Conservation (phyloP, 2,329 filamentous ascomycete species). For the Stemphylium beticola region DNA sequence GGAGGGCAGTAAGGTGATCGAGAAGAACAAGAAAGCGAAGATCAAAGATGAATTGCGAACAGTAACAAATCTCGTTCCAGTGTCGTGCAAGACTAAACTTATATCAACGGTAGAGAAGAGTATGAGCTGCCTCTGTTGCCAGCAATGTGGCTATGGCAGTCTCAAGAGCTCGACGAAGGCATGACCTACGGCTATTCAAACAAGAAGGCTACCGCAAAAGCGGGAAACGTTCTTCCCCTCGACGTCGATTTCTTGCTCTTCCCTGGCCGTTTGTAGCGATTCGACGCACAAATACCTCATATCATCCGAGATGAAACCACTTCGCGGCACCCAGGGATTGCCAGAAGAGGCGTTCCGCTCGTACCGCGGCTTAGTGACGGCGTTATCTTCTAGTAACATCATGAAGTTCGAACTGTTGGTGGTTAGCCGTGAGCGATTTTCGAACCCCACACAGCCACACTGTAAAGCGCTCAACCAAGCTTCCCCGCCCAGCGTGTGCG, state of each 20-base stretch:
- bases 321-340: slow-evolving; percentile 15
- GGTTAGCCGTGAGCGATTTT: slow-evolving; percentile 38
- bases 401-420: slow-evolving; percentile 26
- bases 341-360: slow-evolving; percentile 15
- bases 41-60: background rate
- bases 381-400: slow-evolving; percentile 17
- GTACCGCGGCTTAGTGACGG: slow-evolving; percentile 9
- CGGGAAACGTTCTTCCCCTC: background rate
- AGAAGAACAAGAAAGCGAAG: slow-evolving; percentile 9
- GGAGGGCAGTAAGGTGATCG: slow-evolving; percentile 7
- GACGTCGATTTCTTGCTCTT: background rate
- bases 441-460: slow-evolving; percentile 26
- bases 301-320: slow-evolving; percentile 7
- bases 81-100: too few relatives aligned
- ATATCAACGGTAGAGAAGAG: too few relatives aligned
- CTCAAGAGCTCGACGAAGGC: too few relatives aligned
- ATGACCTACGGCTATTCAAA: too few relatives aligned
- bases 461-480: slow-evolving; percentile 9
- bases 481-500: slow-evolving; percentile 5
- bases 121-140: too few relatives aligned
- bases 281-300: slow-evolving; percentile 37
- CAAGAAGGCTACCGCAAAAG: background rate
- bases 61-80: too few relatives aligned
- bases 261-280: slow-evolving; percentile 18
- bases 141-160: too few relatives aligned